Conservation (phyloP, 2,329 filamentous ascomycete genomes). For the Emericellopsis cladophorae region DNA sequence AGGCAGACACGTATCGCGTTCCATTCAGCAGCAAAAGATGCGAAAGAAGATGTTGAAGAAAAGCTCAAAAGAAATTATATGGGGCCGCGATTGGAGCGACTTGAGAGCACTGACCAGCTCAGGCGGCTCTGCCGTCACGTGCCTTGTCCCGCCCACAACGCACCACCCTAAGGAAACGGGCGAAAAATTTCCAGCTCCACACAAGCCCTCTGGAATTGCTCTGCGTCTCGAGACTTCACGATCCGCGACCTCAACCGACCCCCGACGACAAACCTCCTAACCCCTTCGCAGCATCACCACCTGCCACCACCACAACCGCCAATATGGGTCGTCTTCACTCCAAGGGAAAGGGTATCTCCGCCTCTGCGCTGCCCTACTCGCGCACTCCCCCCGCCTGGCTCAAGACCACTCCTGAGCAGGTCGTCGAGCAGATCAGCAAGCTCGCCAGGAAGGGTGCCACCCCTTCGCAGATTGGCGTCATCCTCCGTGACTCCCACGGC, state of each 20-base stretch:
- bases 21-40: no score
- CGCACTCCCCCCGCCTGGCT: slow-evolving; percentile 87
- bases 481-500: slow-evolving; percentile 96
- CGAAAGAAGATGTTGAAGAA: neutral
- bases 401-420: slow-evolving; percentile 97
- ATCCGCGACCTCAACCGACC: slow-evolving; percentile 9
- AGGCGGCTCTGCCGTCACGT: neutral
- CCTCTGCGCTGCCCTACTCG: slow-evolving; percentile 94
- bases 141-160: neutral
- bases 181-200: slow-evolving; percentile 29
- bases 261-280: slow-evolving; percentile 3
- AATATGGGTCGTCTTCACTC: slow-evolving; percentile 97
- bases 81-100: neutral
- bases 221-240: slow-evolving; percentile 8
- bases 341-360: slow-evolving; percentile 98
- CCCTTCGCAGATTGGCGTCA: slow-evolving; percentile 96
- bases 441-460: slow-evolving; percentile 98
- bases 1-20: no score
- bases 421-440: slow-evolving; percentile 98
- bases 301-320: slow-evolving; percentile 25
- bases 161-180: slow-evolving; percentile 29
- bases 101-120: neutral
- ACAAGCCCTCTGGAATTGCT: slow-evolving; percentile 12
- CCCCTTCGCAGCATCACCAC: slow-evolving; percentile 5
- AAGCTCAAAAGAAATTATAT: neutral